Evolutionary conservation across 768 basidiomycete species (phyloP), one percentile per base, ranked within the genome.

Genomic region (Lentinula aciculospora): DNA sequence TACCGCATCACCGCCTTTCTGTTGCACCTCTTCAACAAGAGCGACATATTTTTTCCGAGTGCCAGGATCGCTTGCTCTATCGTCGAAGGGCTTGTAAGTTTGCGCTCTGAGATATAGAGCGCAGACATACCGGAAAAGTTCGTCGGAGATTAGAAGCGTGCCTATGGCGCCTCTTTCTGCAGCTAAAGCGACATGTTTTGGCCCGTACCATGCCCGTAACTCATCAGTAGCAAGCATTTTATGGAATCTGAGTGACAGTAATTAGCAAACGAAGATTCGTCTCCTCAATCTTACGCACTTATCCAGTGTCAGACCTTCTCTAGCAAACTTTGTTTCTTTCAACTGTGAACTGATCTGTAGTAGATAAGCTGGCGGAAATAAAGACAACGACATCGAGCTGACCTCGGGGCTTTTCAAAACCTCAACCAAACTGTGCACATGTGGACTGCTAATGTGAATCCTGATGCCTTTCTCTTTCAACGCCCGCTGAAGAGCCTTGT

Each of bases 151-250:
- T 54, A 99, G 77, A 27, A 99, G 78, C 2, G 93, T 94, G 15
- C 94, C 94, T 40, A 98, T 86, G 0, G 97, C 97, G 0, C 94
- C 95, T 49, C 97, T 80, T 66, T 95, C 92, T 34, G 92, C 88
- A 3, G 97, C 97, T 21, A 97, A 79, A 50, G 80, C 77, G 56
- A 99, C 97, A 70, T 99, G 97, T 49, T 92, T 87, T 12, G 95
- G 92, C 1, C 96, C 97, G 70, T 99, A 99, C 97, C 97, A 99
- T 4, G 97, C 97, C 56, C 97, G 81, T 76, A 95, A 86, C 69
- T 98, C 95, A 64, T 99, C 95, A 1, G 81, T 81, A 0, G 89
- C 93, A 28, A 98, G 82, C 94, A 95, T 98, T 71, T 98, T 99
- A 76, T 94, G 94, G 75, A 99, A 99, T 63, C 95, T 98, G 62